Base-by-base conservation (phyloP, 140 eudicot species). In the Stevia rebaudiana region DNA sequence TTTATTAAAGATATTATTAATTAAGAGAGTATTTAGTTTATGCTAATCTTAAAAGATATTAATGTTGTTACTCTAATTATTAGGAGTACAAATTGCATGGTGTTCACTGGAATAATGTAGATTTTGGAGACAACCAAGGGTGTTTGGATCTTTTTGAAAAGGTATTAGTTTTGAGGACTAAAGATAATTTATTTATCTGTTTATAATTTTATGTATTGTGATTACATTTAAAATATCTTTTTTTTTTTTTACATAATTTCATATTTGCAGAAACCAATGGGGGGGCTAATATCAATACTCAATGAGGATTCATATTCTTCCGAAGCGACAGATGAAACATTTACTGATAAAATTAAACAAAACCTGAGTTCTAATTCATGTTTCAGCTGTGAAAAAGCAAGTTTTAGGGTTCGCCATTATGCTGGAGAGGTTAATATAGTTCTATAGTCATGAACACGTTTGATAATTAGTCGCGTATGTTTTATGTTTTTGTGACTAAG, bases 11-110 rank as follows among this genome's bases (percentile, higher is more conserved):
- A 23, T 11, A 19, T 53, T 53, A 58, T 17, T 58, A 17, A 16
- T 17, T 17, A 58, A 30, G 28, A 21, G 50, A 35, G 35, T 19
- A 8, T 54, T 36, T 5, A 57, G 66, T 55, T 54, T 30, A 35
- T 68, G 39, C 44, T 46, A 31, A 10, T 42, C 22, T 53, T n/a
- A 25, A 54, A 11, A 21, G 15, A 36, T 50, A 19, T 19, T 67
- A 30, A 67, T 40, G 63, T 11, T 19, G 48, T 55, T 58, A 22
- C 31, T 59, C 17, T 68, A 25, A 49, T 59, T 40, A 51, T 49
- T 72, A 91, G 98, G 91, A 91, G 72, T 87, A 88, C 50, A 96
- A 87, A 68, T 72, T 67, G 67, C 95, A 91, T 71, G 98, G 98
- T 53, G 79, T 91, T 56, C 87, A 81, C 55, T 87, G 96, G 96